Base-by-base conservation (phyloP, 345 rosid species). In the Gossypium thurberi region DNA sequence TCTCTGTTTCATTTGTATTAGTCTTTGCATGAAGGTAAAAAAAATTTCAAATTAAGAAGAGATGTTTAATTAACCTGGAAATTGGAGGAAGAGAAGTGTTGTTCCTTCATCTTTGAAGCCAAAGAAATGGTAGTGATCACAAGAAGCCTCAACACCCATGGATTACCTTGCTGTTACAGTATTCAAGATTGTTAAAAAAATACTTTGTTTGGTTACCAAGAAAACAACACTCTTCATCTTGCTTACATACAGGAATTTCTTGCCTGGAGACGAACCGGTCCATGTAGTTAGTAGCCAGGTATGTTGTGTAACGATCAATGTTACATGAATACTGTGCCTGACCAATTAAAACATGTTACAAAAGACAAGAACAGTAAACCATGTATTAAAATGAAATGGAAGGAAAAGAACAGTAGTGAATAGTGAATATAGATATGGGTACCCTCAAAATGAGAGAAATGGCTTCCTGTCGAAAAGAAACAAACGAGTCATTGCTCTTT, bases 261-360 rank as follows among this genome's bases (percentile, higher is more conserved):
- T 80, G 79, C 46, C 65, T 63, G 70, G 82, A 78, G 46, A 81
- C 59, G 87, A 85, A 87, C 43, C 87, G 83, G 20, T 87, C 88
- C 77, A 87, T 62, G 84, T 85, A 87, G 65, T 78, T 85, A 20
- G 81, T 74, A 18, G 91, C 91, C n/a, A 87, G 84, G 57, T 85
- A 87, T 18, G 78, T 42, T 10, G 84, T 21, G 57, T 67, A 74
- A 0, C 76, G 79, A 57, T 83, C 86, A 25, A 74, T 58, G 47
- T 84, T 76, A 55, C 86, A 76, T 62, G 80, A 69, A 75, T 60
- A 75, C 60, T 72, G 75, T 4, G 74, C 70, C 84, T 75, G 74
- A 4, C 17, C 48, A 78, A 26, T 33, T 25, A 0, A 46, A 72
- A 56, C 67, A 72, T 48, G 60, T 63, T 65, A 57, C 1, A 17